Evolutionary conservation across 306 rosid genomes (phyloP).

Genomic region (Gillenia trifoliata): DNA sequence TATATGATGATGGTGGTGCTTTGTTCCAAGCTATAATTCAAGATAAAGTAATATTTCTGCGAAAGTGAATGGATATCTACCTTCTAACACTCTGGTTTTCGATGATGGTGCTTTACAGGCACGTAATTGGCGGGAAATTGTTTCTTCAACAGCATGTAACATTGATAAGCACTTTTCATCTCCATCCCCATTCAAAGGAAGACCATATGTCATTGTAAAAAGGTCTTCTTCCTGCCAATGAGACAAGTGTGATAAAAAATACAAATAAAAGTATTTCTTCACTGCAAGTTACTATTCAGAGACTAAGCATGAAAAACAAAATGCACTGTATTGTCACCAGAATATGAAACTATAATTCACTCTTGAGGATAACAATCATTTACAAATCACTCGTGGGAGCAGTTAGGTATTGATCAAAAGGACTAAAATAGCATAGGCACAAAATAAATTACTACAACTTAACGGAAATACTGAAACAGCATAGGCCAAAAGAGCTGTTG

Average conservation of each 20-base stretch:
- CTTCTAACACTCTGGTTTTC: constrained; percentile 62
- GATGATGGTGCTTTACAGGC: constrained; percentile 72
- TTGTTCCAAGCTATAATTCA: constrained; percentile 16
- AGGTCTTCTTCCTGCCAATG: constrained; percentile 88
- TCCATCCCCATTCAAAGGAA: constrained; percentile 78
- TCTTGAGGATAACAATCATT: background rate
- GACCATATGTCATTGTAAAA: constrained; percentile 87
- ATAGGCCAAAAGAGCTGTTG: constrained; percentile 39
- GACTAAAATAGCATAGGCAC: background rate
- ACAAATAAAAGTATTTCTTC: background rate
- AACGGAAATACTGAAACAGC: background rate
- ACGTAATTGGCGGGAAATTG: constrained; percentile 83
- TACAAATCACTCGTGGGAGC: background rate
- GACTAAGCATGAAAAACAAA: background rate
- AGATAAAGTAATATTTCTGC: background rate
- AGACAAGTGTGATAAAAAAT: constrained; percentile 14
- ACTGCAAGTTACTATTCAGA: background rate
- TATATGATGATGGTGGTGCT: constrained; percentile 42
- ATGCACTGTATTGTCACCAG: background rate
- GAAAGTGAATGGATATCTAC: constrained; percentile 15
- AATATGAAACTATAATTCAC: background rate
- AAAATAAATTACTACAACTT: background rate
- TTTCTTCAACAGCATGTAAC: constrained; percentile 92
- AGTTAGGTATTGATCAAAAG: background rate
- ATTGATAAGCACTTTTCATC: constrained; percentile 78